These are phyloP conservation scores for Cladosporium sp. DNA, from an alignment of 2,329 filamentous ascomycete species.

Conservation along the genomic window DNA sequence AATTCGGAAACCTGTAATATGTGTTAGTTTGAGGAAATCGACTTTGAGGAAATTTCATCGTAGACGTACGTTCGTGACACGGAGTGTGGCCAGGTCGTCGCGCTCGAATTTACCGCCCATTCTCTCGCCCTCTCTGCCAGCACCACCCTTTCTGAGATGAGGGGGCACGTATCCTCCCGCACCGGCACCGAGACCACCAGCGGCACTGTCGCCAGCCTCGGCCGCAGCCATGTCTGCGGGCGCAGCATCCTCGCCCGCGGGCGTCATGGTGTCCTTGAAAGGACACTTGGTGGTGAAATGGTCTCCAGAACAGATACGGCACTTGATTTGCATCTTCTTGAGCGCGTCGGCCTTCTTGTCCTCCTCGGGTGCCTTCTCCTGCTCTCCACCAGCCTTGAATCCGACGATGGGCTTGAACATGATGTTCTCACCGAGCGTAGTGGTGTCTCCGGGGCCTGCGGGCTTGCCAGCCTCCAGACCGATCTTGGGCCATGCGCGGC, in stretches of 20 bases:
- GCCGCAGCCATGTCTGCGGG: constrained; percentile 45
- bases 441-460: constrained; percentile 80
- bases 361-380: constrained; percentile 64
- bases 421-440: constrained; percentile 94
- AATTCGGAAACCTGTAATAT: constrained; percentile 77
- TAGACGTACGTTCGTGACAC: constrained; percentile 87
- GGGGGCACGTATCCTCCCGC: constrained; percentile 92
- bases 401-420: constrained; percentile 89
- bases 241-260: constrained; percentile 50
- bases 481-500: constrained; percentile 90
- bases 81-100: constrained; percentile 91
- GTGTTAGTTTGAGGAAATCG: constrained; percentile 24
- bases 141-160: constrained; percentile 71
- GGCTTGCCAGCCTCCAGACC: constrained; percentile 82
- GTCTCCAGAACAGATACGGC: constrained; percentile 96
- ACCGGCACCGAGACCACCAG: constrained; percentile 54
- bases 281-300: constrained; percentile 99
- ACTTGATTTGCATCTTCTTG: constrained; percentile 99
- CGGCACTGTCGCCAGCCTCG: constrained; percentile 38
- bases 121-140: constrained; percentile 66
- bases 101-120: constrained; percentile 94
- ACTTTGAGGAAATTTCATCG: neutral
- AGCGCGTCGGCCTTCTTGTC: constrained; percentile 66
- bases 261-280: constrained; percentile 99
- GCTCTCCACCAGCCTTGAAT: constrained; percentile 87